These are phyloP conservation scores for Sarocladiaceae sp. DNA, from an alignment of 2,329 filamentous ascomycete species.

Conservation along the genomic window DNA sequence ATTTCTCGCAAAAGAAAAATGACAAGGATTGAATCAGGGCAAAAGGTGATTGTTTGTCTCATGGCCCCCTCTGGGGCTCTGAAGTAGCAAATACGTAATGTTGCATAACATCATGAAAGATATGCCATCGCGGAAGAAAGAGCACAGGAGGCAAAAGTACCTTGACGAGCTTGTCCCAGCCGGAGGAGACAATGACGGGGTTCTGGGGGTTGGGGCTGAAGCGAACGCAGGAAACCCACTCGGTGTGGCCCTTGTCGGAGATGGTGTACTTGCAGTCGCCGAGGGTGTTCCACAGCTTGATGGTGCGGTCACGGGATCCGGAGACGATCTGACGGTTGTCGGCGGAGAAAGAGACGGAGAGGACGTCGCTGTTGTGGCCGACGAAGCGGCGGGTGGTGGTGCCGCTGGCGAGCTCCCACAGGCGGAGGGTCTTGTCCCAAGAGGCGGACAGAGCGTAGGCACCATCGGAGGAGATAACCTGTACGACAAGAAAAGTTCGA, in stretches of 20 bases:
- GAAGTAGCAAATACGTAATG: constrained; percentile 99
- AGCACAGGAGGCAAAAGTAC: constrained; percentile 48
- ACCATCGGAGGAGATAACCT: constrained; percentile 99
- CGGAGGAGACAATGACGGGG: constrained; percentile 96
- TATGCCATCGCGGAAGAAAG: constrained; percentile 1
- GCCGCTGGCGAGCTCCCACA: constrained; percentile 97
- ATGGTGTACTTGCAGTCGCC: constrained; percentile 99
- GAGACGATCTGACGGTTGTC: constrained; percentile 99
- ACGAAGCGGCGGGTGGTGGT: constrained; percentile 97
- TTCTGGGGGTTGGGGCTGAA: constrained; percentile 99
- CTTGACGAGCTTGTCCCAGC: constrained; percentile 99
- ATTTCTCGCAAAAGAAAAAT: constrained; percentile 5
- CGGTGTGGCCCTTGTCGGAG: constrained; percentile 99
- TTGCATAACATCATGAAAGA: constrained; percentile 82
- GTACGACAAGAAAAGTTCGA: constrained; percentile 13
- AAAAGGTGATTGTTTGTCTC: constrained; percentile 92
- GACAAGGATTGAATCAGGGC: constrained; percentile 58
- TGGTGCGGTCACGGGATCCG: constrained; percentile 93
- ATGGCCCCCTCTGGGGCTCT: constrained; percentile 83
- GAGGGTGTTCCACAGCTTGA: constrained; percentile 99
- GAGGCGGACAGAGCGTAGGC: constrained; percentile 98
- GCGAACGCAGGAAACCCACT: constrained; percentile 99
- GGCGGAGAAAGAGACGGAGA: constrained; percentile 99
- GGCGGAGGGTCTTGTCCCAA: constrained; percentile 99
- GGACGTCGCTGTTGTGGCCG: constrained; percentile 98